Evolutionary conservation across 2,329 filamentous ascomycete species (phyloP), one percentile per base, ranked within the genome.

Genomic region (Aspergillus sp.): DNA sequence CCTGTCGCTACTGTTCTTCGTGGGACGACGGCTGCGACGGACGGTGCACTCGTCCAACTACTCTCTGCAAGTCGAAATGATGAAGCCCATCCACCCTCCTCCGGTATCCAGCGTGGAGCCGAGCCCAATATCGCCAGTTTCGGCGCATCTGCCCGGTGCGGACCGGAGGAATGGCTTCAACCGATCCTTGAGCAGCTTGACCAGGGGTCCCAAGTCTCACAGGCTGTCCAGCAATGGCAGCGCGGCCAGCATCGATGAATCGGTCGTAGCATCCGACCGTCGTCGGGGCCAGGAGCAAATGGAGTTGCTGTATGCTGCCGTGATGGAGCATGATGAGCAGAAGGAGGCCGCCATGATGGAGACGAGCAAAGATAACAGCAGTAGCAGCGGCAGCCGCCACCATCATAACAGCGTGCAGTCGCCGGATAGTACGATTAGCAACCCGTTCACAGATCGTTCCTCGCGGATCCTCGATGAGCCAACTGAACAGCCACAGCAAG

Each of bases 251-350:
- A 86, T 96, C 49, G 88, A 96, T 64, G 82, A 85, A 49, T 77
- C 77, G 49, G 78, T 95, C 10, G 78, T 96, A 27, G 79, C 84
- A 49, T 78, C 80, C 50, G 87, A 95, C 67, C 81, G 79, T 63
- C 76, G 78, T 60, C 83, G 84, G 72, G 82, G 87, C 52, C 83
- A 93, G 66, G 76, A 83, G 54, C 86, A 95, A 64, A 82, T 96
- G 67, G 89, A 95, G 66, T 82, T 87, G 58, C 82, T 97, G 64
- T 97, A 96, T 69, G 88, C 83, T 51, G 85, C 89, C 56, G 90
- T 95, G 53, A 85, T 95, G 82, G 88, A 89, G 65, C 86, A 94
- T 57, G 90, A 96, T 53, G 76, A 74, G 41, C 69, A 72, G 52
- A 76, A 73, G 19, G 19, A 19, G 50, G 57, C 61, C 9, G 55